phyloP scores from a whole-genome alignment of 192 early-diverging fungal species.

The Fimicolochytrium jonesii region DNA sequence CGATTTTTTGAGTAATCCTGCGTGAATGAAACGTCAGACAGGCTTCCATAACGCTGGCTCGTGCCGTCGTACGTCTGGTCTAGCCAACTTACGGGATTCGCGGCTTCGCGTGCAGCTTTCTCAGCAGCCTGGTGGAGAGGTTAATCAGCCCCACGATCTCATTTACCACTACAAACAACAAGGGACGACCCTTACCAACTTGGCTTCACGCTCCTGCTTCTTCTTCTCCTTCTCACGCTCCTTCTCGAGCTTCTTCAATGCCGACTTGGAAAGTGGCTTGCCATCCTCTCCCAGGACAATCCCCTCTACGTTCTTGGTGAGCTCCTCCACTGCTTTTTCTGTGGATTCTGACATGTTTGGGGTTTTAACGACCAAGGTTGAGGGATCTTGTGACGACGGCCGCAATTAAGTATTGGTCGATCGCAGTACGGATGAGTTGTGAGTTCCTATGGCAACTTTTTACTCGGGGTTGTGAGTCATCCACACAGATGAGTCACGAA shows the following conservation, averaged over 20 bases:
- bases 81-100: slow-evolving; percentile 32
- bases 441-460: too few relatives aligned
- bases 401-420: too few relatives aligned
- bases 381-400: too few relatives aligned
- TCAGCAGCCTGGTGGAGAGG: slow-evolving; percentile 53
- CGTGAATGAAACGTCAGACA: too few relatives aligned
- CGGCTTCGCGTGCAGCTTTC: slow-evolving; percentile 61
- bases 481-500: too few relatives aligned
- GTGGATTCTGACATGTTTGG: slow-evolving; percentile 10
- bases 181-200: slow-evolving; percentile 21
- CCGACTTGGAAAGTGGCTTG: slow-evolving; percentile 85
- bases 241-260: slow-evolving; percentile 91
- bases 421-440: too few relatives aligned
- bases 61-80: too few relatives aligned
- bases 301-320: slow-evolving; percentile 23
- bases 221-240: slow-evolving; percentile 79
- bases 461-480: too few relatives aligned
- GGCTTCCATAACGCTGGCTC: too few relatives aligned
- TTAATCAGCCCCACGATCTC: background rate
- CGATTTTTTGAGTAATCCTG: slow-evolving; percentile 75
- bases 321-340: background rate
- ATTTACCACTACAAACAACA: background rate
- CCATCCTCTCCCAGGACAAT: slow-evolving; percentile 69
- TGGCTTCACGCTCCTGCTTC: slow-evolving; percentile 52
- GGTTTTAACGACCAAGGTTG: too few relatives aligned